Conservation (phyloP, 192 early-diverging fungal genomes). For the Entomortierella chlamydospora region DNA sequence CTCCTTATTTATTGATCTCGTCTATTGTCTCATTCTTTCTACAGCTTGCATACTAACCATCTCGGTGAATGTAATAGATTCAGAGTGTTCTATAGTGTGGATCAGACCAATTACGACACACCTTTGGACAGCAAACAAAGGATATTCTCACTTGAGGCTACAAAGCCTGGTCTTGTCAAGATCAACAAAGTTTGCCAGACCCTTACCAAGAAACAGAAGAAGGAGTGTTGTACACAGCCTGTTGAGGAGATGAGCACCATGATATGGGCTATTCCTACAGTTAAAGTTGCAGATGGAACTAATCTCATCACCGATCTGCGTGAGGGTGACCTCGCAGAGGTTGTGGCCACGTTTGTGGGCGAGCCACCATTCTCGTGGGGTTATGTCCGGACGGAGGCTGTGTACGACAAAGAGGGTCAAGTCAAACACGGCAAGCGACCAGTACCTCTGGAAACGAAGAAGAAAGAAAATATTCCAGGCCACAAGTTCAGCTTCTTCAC, state of each 20-base stretch:
- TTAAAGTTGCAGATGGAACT: constrained; percentile 23
- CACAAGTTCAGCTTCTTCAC: constrained; percentile 27
- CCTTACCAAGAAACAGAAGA: constrained; percentile 30
- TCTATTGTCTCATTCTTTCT: not conserved
- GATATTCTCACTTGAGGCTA: constrained; percentile 23
- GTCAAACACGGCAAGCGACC: constrained; percentile 15
- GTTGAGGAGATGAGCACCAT: constrained; percentile 15
- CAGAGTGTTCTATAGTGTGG: constrained; percentile 41
- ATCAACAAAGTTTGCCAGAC: constrained; percentile 42
- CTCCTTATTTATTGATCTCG: not conserved
- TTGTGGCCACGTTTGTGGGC: constrained; percentile 35
- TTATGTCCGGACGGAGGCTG: constrained; percentile 32
- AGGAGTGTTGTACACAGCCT: constrained; percentile 42
- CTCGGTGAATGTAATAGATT: constrained; percentile 30
- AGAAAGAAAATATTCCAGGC: constrained; percentile 12
- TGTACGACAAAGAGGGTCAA: constrained; percentile 29
- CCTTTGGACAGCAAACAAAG: constrained; percentile 13
- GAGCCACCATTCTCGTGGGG: constrained; percentile 40
- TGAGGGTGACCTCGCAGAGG: constrained; percentile 33
- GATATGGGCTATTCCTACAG: constrained; percentile 44
- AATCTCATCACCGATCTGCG: constrained; percentile 38
- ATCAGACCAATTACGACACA: constrained; percentile 17
- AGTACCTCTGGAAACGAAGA: constrained; percentile 7
- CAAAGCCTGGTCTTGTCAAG: constrained; percentile 22
- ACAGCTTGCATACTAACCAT: not conserved